Evolutionary conservation across 2,329 filamentous ascomycete genomes (phyloP), one percentile per base, ranked within the genome.

Genomic region (Cladosporium sphaerospermum): DNA sequence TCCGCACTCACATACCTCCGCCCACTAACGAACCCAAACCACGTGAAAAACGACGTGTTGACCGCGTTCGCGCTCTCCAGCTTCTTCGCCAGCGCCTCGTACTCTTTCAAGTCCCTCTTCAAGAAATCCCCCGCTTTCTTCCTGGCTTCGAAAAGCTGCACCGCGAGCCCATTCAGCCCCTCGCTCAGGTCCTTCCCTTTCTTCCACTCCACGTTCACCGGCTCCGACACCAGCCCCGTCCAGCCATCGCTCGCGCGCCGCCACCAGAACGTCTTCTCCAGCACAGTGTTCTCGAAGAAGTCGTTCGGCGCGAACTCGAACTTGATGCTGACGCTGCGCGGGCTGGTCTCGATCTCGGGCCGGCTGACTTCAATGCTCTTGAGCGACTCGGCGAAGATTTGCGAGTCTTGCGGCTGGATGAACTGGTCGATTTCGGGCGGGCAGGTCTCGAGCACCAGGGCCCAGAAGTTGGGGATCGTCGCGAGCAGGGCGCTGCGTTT

Each of bases 211-310:
- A 97, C 92, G 61, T 84, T 79, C 60, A 96, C 88, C 5, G 92
- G 92, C 75, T 95, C 89, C 19, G 85, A 91, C 54, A 96, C 89
- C 33, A 95, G 79, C 34, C 88, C 88, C 34, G 80, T 76, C 82
- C 82, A 90, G 64, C 81, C 78, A 66, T 85, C 80, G 67, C 78
- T 80, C 56, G 80, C 76, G 68, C 80, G 79, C 60, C 91, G 84
- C 78, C 85, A 89, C 81, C 85, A 92, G 73, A 97, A 96, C 67
- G 87, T 88, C 84, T 97, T 97, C 74, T 92, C 87, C 45, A 97
- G 73, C 51, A 84, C 80, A 52, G 74, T 78, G 73, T 96, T 79
- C 67, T 84, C 79, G 64, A 97, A 96, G 75, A 85, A 84, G 46
- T 89, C 83, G 73, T 97, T 97, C 58, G 84, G 79, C 55, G 73